phyloP scores from a whole-genome alignment of 2,329 filamentous ascomycete genomes.

The Colletotrichum orbiculare region DNA sequence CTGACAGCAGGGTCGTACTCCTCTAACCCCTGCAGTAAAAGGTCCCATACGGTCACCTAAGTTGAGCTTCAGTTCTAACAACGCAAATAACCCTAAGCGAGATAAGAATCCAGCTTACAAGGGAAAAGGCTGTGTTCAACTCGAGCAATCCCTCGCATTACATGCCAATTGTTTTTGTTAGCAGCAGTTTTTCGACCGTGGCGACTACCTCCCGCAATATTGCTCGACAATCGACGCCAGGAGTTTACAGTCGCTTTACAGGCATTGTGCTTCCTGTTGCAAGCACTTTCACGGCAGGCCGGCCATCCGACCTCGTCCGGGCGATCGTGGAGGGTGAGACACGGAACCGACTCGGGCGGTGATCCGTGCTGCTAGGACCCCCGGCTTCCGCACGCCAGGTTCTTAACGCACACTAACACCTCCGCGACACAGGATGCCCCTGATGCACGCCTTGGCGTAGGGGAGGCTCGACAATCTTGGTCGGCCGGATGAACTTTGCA shows the following conservation, averaged over 20 bases:
- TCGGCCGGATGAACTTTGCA: neutral
- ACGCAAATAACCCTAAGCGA: too few relatives aligned
- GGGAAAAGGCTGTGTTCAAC: too few relatives aligned
- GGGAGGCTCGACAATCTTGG: neutral
- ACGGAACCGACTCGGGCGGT: slow-evolving; percentile 8
- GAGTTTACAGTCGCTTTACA: too few relatives aligned
- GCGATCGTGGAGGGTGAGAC: slow-evolving; percentile 34
- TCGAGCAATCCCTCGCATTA: too few relatives aligned
- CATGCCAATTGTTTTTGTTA: too few relatives aligned
- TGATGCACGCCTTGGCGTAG: slow-evolving; percentile 32
- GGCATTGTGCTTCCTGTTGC: neutral
- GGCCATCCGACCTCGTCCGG: slow-evolving; percentile 30
- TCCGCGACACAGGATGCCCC: slow-evolving; percentile 22
- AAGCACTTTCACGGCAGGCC: slow-evolving; percentile 1
- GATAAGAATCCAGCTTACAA: too few relatives aligned
- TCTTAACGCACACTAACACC: slow-evolving; percentile 17
- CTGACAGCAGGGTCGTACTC: slow-evolving; percentile 4
- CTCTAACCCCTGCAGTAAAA: slow-evolving; percentile 1
- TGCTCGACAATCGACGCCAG: too few relatives aligned
- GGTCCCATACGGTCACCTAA: too few relatives aligned
- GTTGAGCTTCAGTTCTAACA: too few relatives aligned
- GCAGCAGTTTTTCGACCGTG: too few relatives aligned
- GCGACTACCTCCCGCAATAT: too few relatives aligned
- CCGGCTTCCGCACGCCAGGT: neutral
- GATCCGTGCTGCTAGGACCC: slow-evolving; percentile 15